Percentiles rank a stretch among this genome's conserved stretches.
phyloP scores from a whole-genome alignment of 495 filamentous ascomycete species.

The Xylaria longipes region DNA sequence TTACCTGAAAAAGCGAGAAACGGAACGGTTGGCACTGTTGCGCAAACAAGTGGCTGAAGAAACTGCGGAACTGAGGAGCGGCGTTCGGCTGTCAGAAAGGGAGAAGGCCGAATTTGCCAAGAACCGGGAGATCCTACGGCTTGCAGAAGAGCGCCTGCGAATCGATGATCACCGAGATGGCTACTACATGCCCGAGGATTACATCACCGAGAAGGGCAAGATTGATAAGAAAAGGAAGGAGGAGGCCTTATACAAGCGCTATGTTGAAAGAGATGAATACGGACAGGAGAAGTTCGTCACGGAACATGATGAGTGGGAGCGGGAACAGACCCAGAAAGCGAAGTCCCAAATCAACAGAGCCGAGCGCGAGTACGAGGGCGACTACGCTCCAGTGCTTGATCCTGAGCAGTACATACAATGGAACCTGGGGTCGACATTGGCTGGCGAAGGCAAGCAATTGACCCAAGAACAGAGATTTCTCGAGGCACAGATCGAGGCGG shows the following conservation, averaged over 20 bases:
- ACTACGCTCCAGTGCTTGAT: constrained; percentile 96
- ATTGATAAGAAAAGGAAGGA: constrained; percentile 90
- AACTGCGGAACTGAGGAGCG: constrained; percentile 77
- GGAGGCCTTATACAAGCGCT: constrained; percentile 86
- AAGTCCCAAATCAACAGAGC: constrained; percentile 80
- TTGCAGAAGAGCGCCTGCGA: constrained; percentile 85
- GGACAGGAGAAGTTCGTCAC: constrained; percentile 91
- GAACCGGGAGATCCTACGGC: constrained; percentile 82
- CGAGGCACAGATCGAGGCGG: constrained; percentile 80
- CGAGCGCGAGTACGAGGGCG: constrained; percentile 79
- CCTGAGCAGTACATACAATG: constrained; percentile 88
- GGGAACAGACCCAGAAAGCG: constrained; percentile 87
- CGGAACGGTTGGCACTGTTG: constrained; percentile 81
- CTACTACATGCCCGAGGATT: constrained; percentile 92
- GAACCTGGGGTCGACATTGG: constrained; percentile 73
- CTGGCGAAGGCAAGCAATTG: constrained; percentile 68
- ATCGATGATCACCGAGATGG: constrained; percentile 95
- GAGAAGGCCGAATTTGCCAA: constrained; percentile 93
- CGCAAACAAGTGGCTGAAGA: constrained; percentile 94
- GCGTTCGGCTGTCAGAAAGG: constrained; percentile 71
- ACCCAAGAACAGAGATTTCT: constrained; percentile 80
- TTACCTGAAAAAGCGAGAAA: constrained; percentile 91
- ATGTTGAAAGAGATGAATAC: constrained; percentile 86
- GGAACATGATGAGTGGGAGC: constrained; percentile 95
- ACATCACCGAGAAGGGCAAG: constrained; percentile 91